A percentile compares a stretch with the other conserved stretches of the same genome.
These are phyloP conservation scores for Limnomonas spitsbergensis DNA, from an alignment of 139 green algal genomes.

Conservation along the genomic window DNA sequence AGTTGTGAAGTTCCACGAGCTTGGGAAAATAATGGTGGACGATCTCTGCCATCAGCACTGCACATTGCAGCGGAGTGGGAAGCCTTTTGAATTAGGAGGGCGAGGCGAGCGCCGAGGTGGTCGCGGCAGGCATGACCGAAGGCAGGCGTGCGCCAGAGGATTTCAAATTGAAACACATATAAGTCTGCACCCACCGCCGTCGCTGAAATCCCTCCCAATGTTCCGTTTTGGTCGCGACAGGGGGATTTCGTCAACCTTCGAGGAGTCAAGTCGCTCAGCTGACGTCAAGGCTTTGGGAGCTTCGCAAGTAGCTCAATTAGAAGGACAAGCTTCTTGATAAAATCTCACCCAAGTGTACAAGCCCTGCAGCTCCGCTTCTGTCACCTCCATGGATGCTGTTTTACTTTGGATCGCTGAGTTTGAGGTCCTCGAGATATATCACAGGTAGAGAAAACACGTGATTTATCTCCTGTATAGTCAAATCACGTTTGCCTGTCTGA, in stretches of 20 bases:
- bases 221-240: constrained; percentile 84
- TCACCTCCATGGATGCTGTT: constrained; percentile 72
- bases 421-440: too few relatives aligned
- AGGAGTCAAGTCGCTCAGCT: neutral
- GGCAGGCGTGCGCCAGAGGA: too few relatives aligned
- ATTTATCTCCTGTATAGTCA: too few relatives aligned
- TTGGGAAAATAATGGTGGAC: constrained; percentile 79
- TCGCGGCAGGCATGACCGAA: too few relatives aligned
- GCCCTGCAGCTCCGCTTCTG: constrained; percentile 71
- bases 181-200: constrained; percentile 73
- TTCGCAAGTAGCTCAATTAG: neutral
- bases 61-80: too few relatives aligned
- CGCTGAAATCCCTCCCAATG: constrained; percentile 88
- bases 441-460: too few relatives aligned
- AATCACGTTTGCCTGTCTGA: too few relatives aligned
- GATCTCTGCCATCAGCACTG: constrained; percentile 88
- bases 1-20: constrained; percentile 94
- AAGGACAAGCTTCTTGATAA: neutral
- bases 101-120: too few relatives aligned
- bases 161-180: too few relatives aligned
- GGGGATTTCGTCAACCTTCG: constrained; percentile 84
- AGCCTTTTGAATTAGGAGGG: too few relatives aligned
- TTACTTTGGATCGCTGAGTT: too few relatives aligned
- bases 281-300: neutral
- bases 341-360: constrained; percentile 81